Evolutionary conservation across 2,329 filamentous ascomycete species (phyloP), one percentile per base, ranked within the genome.

Genomic region (Claviceps monticola): DNA sequence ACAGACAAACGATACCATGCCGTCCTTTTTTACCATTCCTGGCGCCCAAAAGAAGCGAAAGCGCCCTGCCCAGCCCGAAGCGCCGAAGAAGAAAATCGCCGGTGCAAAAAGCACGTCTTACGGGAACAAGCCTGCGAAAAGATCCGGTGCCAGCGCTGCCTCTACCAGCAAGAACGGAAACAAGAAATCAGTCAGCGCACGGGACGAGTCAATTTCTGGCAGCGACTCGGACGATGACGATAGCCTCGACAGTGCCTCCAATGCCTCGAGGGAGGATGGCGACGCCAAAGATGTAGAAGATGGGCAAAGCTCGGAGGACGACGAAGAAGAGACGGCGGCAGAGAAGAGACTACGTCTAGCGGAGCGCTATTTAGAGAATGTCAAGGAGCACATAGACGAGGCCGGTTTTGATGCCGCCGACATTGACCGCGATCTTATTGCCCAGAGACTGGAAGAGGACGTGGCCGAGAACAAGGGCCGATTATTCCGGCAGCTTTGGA

Each of bases 1-100:
- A 21, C 16, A 44, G 53, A 38, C 36, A 47, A 47, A 48, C 61
- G 59, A 72, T 34, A 34, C 58, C 58, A 94, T 95, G 90, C 95
- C 91, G 62, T 95, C 90, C 41, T 98, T 97, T 71, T 98, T 98
- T 71, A 95, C 90, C 49, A 74, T 84, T 41, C 89, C 93, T 5
- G 85, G 86, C 42, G 84, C 86, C 49, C 85, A 91, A 64, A 88
- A 87, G 72, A 97, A 97, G 77, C 78, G 93, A 61, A 97, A 97
- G 75, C 79, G 90, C 55, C 62, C 73, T 6, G 67, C 72, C 52
- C 74, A 75, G 26, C 64, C 71, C 16, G 75, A 80, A 49, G 68
- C 67, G 5, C 76, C 80, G 2, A 82, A 82, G 66, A 84, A 83
- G 63, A 73, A 78, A 64, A 61, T 75, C 55, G 75, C 75, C 57